Percentiles rank a stretch among this genome's conserved stretches.
Conservation (phyloP, 805 yeast species). For the Yarrowia sp. region DNA sequence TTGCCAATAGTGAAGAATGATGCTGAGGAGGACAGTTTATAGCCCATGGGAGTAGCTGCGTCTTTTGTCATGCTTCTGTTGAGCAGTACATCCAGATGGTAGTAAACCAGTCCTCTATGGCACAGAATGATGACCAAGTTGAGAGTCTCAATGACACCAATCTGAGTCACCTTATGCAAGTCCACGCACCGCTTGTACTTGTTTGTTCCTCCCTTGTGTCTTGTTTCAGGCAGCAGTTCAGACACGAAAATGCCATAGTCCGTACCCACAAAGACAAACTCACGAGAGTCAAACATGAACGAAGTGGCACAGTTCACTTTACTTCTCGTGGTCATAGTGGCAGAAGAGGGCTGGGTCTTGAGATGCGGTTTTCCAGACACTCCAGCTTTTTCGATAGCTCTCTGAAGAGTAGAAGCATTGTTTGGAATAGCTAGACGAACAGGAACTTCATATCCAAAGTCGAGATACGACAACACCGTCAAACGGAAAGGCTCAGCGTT, state of each 20-base stretch:
- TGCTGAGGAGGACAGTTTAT: constrained; percentile 39
- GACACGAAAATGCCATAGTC: constrained; percentile 32
- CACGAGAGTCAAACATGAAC: constrained; percentile 48
- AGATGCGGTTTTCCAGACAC: constrained; percentile 28
- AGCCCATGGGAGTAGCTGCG: constrained; percentile 43
- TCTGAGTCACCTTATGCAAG: constrained; percentile 52
- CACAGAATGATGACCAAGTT: constrained; percentile 58
- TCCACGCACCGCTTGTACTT: constrained; percentile 48
- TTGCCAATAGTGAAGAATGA: constrained; percentile 63
- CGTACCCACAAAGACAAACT: constrained; percentile 34
- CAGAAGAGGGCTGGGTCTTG: constrained; percentile 32
- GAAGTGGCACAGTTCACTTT: constrained; percentile 45
- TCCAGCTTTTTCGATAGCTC: constrained; percentile 36
- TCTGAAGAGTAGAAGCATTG: constrained; percentile 40
- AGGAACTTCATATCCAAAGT: constrained; percentile 62
- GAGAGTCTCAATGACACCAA: constrained; percentile 58
- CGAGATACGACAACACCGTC: constrained; percentile 52
- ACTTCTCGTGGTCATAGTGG: not conserved
- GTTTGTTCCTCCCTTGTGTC: constrained; percentile 33
- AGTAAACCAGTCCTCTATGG: constrained; percentile 58
- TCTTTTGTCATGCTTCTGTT: constrained; percentile 29
- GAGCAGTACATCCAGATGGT: constrained; percentile 60
- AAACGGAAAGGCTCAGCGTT: constrained; percentile 56
- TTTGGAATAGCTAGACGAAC: constrained; percentile 39
- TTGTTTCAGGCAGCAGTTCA: constrained; percentile 31